Evolutionary conservation across 2,329 filamentous ascomycete species (phyloP).

Genomic region (Seiridium unicorne): DNA sequence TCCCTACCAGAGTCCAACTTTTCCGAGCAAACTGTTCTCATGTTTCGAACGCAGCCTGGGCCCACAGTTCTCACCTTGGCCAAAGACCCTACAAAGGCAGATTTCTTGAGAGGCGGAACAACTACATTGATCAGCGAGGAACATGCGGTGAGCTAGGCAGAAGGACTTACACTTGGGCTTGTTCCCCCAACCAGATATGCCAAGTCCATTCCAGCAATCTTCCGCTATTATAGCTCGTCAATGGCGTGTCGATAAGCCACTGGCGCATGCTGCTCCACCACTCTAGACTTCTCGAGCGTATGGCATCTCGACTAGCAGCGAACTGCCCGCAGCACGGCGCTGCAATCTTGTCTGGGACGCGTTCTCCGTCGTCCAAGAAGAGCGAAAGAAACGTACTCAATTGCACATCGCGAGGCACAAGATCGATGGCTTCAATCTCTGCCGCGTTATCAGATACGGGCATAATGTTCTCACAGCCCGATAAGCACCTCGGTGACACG

Average conservation of each 20-base stretch:
- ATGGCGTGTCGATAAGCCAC: conserved; percentile 45
- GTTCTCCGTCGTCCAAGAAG: conserved; percentile 15
- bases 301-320: conserved; percentile 42
- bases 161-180: conserved; percentile 1
- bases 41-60: background rate
- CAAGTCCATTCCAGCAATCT: conserved; percentile 52
- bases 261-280: conserved; percentile 45
- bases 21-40: too few relatives aligned
- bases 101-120: background rate
- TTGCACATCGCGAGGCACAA: conserved; percentile 13
- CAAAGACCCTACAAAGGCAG: conserved; percentile 4
- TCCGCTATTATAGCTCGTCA: conserved; percentile 42
- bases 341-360: conserved; percentile 34
- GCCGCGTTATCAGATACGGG: background rate
- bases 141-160: background rate
- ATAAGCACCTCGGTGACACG: conserved; percentile 56
- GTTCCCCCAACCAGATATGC: conserved; percentile 31
- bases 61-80: background rate
- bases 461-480: conserved; percentile 8
- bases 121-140: background rate
- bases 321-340: conserved; percentile 55
- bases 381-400: conserved; percentile 14
- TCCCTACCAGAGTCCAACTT: too few relatives aligned
- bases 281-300: conserved; percentile 35
- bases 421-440: background rate